Evolutionary conservation across 305 asterid species (phyloP).

Genomic region (Fraxinus angustifolia): DNA sequence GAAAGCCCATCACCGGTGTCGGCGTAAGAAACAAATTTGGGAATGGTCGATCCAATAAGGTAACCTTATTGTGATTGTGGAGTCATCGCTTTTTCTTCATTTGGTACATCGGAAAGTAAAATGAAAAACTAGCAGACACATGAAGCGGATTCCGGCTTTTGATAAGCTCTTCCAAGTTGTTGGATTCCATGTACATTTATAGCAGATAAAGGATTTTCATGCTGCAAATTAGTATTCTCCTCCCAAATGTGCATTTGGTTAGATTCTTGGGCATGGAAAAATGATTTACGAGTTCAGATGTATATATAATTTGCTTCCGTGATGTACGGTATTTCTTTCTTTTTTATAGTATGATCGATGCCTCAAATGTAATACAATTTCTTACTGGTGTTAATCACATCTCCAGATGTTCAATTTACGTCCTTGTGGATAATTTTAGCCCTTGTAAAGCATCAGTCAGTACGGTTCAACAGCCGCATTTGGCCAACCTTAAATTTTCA

Average conservation of each 20-base stretch:
- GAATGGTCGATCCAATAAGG: constrained; percentile 45
- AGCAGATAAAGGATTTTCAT: neutral
- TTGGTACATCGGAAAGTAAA: neutral
- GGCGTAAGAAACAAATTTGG: constrained; percentile 82
- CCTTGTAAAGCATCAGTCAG: neutral
- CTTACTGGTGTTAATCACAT: neutral
- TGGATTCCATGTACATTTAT: neutral
- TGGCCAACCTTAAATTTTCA: neutral
- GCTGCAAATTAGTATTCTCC: neutral
- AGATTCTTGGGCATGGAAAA: neutral
- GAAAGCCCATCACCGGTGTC: constrained; percentile 85
- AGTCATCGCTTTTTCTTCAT: neutral
- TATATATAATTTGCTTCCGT: neutral
- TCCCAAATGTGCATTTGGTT: neutral
- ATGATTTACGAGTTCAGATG: neutral
- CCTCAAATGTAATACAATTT: neutral
- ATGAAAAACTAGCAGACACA: neutral
- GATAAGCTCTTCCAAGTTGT: neutral
- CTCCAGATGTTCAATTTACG: neutral
- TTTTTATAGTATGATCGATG: neutral
- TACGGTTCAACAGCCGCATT: neutral
- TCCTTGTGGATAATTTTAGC: neutral
- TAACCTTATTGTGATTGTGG: neutral
- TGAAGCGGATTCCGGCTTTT: neutral
- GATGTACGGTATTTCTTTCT: neutral